Evolutionary conservation across 2,329 filamentous ascomycete species (phyloP).

Genomic region (Geosmithia putterillii): DNA sequence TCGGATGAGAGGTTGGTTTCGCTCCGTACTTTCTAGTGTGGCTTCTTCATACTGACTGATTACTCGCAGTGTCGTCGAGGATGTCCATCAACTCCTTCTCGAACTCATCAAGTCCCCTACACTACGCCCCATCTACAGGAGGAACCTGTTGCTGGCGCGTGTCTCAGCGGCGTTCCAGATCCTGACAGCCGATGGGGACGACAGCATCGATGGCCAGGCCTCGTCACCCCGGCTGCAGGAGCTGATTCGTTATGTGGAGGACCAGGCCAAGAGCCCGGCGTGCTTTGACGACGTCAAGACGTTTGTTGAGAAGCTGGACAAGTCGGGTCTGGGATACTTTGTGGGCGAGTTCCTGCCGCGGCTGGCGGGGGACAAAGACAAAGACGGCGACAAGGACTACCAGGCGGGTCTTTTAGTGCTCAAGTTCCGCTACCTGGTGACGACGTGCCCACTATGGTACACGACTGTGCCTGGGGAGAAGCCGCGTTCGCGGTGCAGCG

Average conservation of each 20-base stretch:
- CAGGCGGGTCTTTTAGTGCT: constrained; percentile 19
- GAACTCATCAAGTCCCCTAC: constrained; percentile 14
- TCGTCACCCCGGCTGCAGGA: constrained; percentile 18
- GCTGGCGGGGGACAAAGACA: constrained; percentile 9
- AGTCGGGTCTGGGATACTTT: constrained; percentile 25
- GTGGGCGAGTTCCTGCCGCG: constrained; percentile 13
- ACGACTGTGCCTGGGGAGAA: constrained; percentile 5
- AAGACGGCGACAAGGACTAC: constrained; percentile 8
- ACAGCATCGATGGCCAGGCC: constrained; percentile 13
- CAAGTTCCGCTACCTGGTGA: constrained; percentile 31
- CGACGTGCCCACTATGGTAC: constrained; percentile 21
- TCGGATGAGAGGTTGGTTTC: constrained; percentile 18
- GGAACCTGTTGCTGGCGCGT: constrained; percentile 24
- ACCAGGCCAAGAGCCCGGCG: constrained; percentile 20
- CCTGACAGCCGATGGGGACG: constrained; percentile 12
- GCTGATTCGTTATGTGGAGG: constrained; percentile 21
- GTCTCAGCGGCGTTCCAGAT: constrained; percentile 24
- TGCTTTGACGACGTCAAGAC: constrained; percentile 35
- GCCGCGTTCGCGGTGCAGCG: constrained; percentile 7
- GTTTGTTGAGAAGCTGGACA: constrained; percentile 28
- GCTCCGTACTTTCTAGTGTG: neutral
- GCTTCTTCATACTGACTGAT: neutral
- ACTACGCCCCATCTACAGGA: constrained; percentile 23
- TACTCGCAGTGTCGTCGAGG: constrained; percentile 10
- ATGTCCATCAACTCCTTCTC: constrained; percentile 16